A percentile compares a stretch with the other conserved stretches of the same genome.
Evolutionary conservation across 495 filamentous ascomycete genomes (phyloP).

Genomic region (Hyaloscypha bicolor): DNA sequence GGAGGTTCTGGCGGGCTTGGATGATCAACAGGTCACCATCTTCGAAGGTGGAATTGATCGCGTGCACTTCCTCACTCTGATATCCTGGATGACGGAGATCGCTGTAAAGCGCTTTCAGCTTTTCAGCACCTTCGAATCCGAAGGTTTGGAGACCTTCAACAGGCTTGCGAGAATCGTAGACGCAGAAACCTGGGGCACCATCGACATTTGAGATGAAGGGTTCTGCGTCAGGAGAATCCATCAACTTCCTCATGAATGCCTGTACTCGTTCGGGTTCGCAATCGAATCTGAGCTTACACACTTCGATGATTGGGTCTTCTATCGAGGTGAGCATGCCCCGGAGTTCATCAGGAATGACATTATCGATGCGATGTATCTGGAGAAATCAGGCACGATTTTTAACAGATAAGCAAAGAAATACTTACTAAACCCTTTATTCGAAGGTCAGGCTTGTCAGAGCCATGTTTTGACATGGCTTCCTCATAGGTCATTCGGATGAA

Average conservation of each 20-base stretch:
- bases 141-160: conserved; percentile 72
- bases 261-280: conserved; percentile 40
- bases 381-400: conserved; percentile 9
- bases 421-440: conserved; percentile 46
- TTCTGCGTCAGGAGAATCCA: conserved; percentile 64
- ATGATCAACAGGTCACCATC: conserved; percentile 79
- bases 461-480: conserved; percentile 77
- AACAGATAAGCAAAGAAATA: not conserved
- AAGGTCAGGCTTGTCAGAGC: conserved; percentile 90
- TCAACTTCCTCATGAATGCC: conserved; percentile 67
- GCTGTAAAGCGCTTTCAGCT: conserved; percentile 31
- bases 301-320: conserved; percentile 66
- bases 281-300: conserved; percentile 60
- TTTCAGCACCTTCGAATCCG: conserved; percentile 71
- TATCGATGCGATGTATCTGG: conserved; percentile 64
- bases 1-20: conserved; percentile 69
- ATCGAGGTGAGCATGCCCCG: conserved; percentile 70
- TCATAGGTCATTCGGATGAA: conserved; percentile 71
- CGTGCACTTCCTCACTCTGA: conserved; percentile 49
- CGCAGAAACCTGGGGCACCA: conserved; percentile 74
- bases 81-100: not conserved
- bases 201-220: conserved; percentile 65
- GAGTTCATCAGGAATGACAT: conserved; percentile 66
- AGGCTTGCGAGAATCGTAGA: conserved; percentile 69
- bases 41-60: conserved; percentile 40